Evolutionary conservation across 495 filamentous ascomycete species (phyloP).

Genomic region (Barbatosphaeria neglecta): DNA sequence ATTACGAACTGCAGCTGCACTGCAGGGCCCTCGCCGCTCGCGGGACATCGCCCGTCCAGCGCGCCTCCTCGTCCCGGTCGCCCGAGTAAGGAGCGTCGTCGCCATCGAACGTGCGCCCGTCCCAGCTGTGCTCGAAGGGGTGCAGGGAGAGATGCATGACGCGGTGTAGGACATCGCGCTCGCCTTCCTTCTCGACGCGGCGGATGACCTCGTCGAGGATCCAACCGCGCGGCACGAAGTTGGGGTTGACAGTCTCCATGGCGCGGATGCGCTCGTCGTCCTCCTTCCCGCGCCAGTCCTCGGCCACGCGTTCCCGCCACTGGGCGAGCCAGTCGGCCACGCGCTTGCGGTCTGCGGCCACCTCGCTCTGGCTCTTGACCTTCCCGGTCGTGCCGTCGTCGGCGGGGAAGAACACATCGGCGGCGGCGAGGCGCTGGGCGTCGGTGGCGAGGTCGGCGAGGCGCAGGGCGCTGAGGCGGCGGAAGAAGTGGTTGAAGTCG

Average conservation of each 20-base stretch:
- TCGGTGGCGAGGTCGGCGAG: slow-evolving; percentile 49
- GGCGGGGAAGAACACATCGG: slow-evolving; percentile 57
- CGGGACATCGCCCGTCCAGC: slow-evolving; percentile 85
- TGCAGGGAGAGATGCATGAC: slow-evolving; percentile 69
- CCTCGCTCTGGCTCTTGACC: slow-evolving; percentile 39
- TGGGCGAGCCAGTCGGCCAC: slow-evolving; percentile 62
- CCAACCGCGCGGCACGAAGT: slow-evolving; percentile 82
- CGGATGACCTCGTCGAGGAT: slow-evolving; percentile 86
- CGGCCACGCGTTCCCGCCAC: slow-evolving; percentile 52
- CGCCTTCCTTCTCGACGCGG: slow-evolving; percentile 71
- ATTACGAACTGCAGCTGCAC: slow-evolving; percentile 66
- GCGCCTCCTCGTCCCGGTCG: slow-evolving; percentile 54
- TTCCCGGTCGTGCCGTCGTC: too few relatives aligned
- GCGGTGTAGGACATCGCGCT: slow-evolving; percentile 61
- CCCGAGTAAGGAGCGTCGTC: slow-evolving; percentile 30
- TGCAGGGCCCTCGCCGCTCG: slow-evolving; percentile 65
- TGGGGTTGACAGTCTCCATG: slow-evolving; percentile 85
- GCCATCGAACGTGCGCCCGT: slow-evolving; percentile 24
- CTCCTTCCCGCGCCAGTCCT: slow-evolving; percentile 51
- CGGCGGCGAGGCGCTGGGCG: slow-evolving; percentile 42
- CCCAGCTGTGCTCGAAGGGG: slow-evolving; percentile 79
- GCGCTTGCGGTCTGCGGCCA: slow-evolving; percentile 42
- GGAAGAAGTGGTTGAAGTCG: slow-evolving; percentile 90
- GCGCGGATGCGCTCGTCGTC: slow-evolving; percentile 51
- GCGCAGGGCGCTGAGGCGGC: slow-evolving; percentile 50